Base-by-base conservation (phyloP, 805 yeast species). In the Candida patagonica region DNA sequence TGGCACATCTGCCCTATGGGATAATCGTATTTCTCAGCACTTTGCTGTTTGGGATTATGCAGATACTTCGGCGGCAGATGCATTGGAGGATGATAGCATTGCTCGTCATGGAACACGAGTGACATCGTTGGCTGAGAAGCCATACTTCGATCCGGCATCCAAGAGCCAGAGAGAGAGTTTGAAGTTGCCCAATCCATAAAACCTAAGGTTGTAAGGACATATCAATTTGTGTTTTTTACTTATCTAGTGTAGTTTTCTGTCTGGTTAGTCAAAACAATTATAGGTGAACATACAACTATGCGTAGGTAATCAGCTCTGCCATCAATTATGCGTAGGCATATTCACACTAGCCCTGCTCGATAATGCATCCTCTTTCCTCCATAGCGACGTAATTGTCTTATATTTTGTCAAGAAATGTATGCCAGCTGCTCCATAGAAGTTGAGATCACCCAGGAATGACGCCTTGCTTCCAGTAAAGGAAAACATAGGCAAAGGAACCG, bases 401-500 rank as follows among this genome's bases (percentile, higher is more conserved):
- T 80, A 74, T 64, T 78, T 79, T 25, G 88, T 80, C 63, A 78
- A 67, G 63, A 80, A 80, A 40, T 76, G 67, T 35, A 80, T 56
- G 23, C 88, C 87, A n/a, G 80, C 71, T 64, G 78, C 76, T 43
- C 88, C 88, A 61, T 80, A 80, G 59, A 80, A 80, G 66, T 80
- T 80, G 68, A 80, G 70, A 56, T 80, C 87, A 26, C 88, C 88
- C 49, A 79, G 67, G 72, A 80, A 79, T 5, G 84, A 77, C 27
- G 76, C 81, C 63, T 78, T 78, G 59, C 74, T 74, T 21, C 88
- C 88, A 9, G 88, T 80, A 65, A 80, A 80, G 3, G 84, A 76
- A 61, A 80, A 80, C 83, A 80, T 77, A 44, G 88, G 87, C 57
- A 80, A 65, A 37, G 88, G 88, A 15, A 80, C 88, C 4, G 88